Conservation (phyloP, 176 grass and related monocot species). For the Oryza nivara region DNA sequence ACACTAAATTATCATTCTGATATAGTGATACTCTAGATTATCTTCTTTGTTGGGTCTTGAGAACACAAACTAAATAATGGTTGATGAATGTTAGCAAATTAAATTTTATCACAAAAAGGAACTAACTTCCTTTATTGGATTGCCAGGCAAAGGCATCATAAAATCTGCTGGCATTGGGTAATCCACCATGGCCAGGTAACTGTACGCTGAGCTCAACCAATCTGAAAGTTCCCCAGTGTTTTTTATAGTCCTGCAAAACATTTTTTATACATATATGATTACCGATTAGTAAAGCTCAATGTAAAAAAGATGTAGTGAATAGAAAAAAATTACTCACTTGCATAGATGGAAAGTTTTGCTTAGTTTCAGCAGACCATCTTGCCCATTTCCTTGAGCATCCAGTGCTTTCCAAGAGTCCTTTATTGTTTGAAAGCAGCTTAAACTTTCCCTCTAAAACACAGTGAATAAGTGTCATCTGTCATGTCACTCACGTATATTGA, state of each 20-base stretch:
- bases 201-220: constrained; percentile 91
- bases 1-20: not conserved
- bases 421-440: constrained; percentile 82
- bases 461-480: not conserved
- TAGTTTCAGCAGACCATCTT: constrained; percentile 72
- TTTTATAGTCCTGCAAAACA: constrained; percentile 64
- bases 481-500: not conserved
- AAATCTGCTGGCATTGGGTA: constrained; percentile 86
- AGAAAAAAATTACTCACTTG: constrained; percentile 49
- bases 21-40: not conserved
- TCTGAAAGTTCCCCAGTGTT: constrained; percentile 66
- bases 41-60: not conserved
- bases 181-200: constrained; percentile 96
- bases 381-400: constrained; percentile 59
- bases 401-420: constrained; percentile 82
- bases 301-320: constrained; percentile 8
- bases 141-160: constrained; percentile 89
- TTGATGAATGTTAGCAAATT: not conserved
- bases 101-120: not conserved
- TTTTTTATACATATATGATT: constrained; percentile 3
- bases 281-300: not conserved
- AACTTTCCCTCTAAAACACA: constrained; percentile 79
- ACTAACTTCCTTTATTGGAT: constrained; percentile 95
- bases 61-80: not conserved
- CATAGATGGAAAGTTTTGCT: constrained; percentile 85